A percentile compares a stretch with the other conserved stretches of the same genome.
phyloP scores from a whole-genome alignment of 257 asterid genomes.

The Salvia miltiorrhiza region DNA sequence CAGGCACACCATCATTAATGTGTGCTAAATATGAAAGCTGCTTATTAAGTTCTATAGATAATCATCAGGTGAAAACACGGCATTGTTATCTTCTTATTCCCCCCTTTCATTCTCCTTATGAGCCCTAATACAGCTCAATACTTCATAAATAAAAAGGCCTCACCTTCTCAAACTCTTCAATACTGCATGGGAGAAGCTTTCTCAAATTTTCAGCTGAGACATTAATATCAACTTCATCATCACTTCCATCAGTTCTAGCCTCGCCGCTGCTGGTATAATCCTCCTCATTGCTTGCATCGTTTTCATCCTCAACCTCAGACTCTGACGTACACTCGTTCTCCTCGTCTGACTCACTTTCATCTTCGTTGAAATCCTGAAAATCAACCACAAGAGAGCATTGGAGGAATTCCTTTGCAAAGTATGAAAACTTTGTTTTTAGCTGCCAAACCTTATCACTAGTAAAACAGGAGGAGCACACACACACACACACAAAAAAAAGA shows the following conservation, averaged over 20 bases:
- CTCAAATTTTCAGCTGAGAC: conserved; percentile 71
- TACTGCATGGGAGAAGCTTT: conserved; percentile 61
- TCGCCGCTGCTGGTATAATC: conserved; percentile 77
- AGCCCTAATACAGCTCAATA: not conserved
- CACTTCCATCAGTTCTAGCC: conserved; percentile 67
- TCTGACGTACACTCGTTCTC: conserved; percentile 64
- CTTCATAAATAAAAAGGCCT: conserved; percentile 5
- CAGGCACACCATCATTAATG: conserved; percentile 1
- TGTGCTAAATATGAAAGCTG: conserved; percentile 10
- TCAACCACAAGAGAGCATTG: conserved; percentile 7
- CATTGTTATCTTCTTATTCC: not conserved
- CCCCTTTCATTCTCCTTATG: conserved; percentile 12
- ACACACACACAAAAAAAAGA: not conserved
- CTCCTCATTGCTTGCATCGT: conserved; percentile 71
- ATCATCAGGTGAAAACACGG: not conserved
- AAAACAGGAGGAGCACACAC: conserved; percentile 15
- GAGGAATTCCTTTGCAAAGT: not conserved
- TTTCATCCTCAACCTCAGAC: conserved; percentile 80
- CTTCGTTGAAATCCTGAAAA: conserved; percentile 71
- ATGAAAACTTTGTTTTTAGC: not conserved
- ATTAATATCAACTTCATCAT: conserved; percentile 62
- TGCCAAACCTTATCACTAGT: not conserved
- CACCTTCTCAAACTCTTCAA: conserved; percentile 90
- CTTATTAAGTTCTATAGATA: not conserved
- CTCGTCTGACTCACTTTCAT: conserved; percentile 77